Evolutionary conservation across 352 stramenopile species (phyloP), one percentile per base, ranked within the genome.

Genomic region (Phytopythium helicoides): DNA sequence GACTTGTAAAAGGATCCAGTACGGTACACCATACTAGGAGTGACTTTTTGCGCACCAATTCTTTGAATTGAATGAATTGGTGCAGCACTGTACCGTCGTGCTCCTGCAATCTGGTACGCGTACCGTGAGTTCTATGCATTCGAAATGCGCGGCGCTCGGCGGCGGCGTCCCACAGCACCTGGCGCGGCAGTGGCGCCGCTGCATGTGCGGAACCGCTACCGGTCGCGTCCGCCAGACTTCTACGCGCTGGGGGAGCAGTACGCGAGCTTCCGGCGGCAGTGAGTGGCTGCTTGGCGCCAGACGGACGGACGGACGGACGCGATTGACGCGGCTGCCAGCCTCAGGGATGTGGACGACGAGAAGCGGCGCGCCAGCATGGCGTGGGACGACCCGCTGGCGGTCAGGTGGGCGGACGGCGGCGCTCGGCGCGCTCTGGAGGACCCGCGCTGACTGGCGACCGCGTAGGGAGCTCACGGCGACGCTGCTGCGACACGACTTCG

Each of bases 401-500:
- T 81, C 28, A 80, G 80, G 82, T 92, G 64, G 44, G 51, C 1
- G 35, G 3, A 8, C 3, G 6, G 9, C 28, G 3, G n/a, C n/a
- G n/a, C n/a, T n/a, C n/a, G n/a, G n/a, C n/a, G n/a, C n/a, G n/a
- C n/a, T n/a, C n/a, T n/a, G n/a, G n/a, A n/a, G n/a, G n/a, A n/a
- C n/a, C n/a, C n/a, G n/a, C n/a, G n/a, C 8, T 41, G 15, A 41
- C 36, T 26, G 37, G 62, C 25, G 74, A 68, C 65, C 64, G 44
- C 51, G 21, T 56, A 87, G 86, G 49, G 86, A 97, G 52, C 73
- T 99, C 39, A 98, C 96, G 3, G 80, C 82, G 55, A 92, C 92
- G 31, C 68, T 99, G 52, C 78, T 99, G 18, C 63, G 89, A 40
- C 72, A 92, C 33, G 86, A 98, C 56, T 99, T 98, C 65, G 68